Evolutionary conservation across 2,329 filamentous ascomycete species (phyloP), one percentile per base, ranked within the genome.

Genomic region (Coleophoma cylindrospora): DNA sequence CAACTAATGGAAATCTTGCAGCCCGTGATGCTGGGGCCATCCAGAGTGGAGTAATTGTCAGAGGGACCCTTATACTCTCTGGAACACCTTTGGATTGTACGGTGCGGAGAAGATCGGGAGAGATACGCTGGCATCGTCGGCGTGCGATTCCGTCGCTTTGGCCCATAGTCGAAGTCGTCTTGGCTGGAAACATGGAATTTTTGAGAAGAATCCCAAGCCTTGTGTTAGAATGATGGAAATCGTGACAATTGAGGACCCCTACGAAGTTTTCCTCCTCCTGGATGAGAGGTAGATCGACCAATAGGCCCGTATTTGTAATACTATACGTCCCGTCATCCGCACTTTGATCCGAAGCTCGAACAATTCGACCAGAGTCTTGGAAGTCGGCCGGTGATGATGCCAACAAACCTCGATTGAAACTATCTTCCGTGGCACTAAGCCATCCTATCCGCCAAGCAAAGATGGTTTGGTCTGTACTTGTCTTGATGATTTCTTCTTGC

Each of bases 401-500:
- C 15, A 48, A 33, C 15, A 48, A n/a, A 14, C 34, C 37, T 40
- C 17, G 33, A 7, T 33, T 2, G 6, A 13, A 11, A 22, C 22
- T 4, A 27, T 22, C 7, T 12, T 40, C 33, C 15, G 19, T 10
- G 40, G 1, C 27, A 36, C 12, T 8, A 38, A 38, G 36, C 36
- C 36, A 38, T 8, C 36, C 36, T 13, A 38, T 43, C 13, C 55
- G 6, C 63, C 61, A 64, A 11, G 58, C 60, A 10, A 70, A 65
- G 2, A 70, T 57, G 3, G 61, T 66, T 40, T 70, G 62, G 50
- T 70, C 68, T 12, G 64, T 58, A 0, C 64, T 58, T 14, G 45
- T 52, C 47, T 61, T 65, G 21, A 70, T 52, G 13, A 70, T 66
- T 22, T 68, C 65, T 38, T 65, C 56, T 46, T 69, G 66, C 2